Conservation (phyloP, 805 yeast species). For the Ascoidea tarda region DNA sequence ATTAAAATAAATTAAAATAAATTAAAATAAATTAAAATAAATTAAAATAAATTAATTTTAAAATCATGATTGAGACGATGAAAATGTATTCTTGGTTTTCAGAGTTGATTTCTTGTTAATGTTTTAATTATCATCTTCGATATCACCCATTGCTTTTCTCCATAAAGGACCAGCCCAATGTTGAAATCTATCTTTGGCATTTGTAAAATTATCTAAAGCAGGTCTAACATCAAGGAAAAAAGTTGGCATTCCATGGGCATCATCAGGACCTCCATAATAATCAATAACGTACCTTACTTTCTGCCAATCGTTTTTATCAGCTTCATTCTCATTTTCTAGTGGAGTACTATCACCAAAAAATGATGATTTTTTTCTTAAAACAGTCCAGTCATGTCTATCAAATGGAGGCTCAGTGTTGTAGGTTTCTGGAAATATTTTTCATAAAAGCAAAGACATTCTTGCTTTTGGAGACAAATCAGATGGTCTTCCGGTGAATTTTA, state of each 20-base stretch:
- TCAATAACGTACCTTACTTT: conserved; percentile 88
- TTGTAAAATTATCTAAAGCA: conserved; percentile 59
- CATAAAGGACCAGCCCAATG: conserved; percentile 57
- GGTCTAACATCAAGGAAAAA: conserved; percentile 93
- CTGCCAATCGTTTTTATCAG: conserved; percentile 33
- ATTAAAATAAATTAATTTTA: not conserved
- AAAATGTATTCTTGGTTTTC: not conserved
- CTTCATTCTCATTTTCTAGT: conserved; percentile 12
- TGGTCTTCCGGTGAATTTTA: conserved; percentile 87
- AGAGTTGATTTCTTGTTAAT: no score
- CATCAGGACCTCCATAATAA: conserved; percentile 91
- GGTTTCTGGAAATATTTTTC: conserved; percentile 55
- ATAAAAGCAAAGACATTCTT: conserved; percentile 44
- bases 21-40: conserved; percentile 1
- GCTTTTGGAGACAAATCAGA: conserved; percentile 82
- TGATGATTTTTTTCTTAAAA: conserved; percentile 41
- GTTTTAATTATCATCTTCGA: conserved; percentile 7
- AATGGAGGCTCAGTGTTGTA: conserved; percentile 80
- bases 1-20: no score
- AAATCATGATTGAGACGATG: not conserved
- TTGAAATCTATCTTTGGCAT: conserved; percentile 52
- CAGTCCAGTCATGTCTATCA: conserved; percentile 98
- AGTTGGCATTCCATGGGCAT: conserved; percentile 75
- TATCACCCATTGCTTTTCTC: conserved; percentile 57
- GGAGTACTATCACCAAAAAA: no score